Base-by-base conservation (phyloP, 108 stramenopile genomes). In the Nitzschia sp. region DNA sequence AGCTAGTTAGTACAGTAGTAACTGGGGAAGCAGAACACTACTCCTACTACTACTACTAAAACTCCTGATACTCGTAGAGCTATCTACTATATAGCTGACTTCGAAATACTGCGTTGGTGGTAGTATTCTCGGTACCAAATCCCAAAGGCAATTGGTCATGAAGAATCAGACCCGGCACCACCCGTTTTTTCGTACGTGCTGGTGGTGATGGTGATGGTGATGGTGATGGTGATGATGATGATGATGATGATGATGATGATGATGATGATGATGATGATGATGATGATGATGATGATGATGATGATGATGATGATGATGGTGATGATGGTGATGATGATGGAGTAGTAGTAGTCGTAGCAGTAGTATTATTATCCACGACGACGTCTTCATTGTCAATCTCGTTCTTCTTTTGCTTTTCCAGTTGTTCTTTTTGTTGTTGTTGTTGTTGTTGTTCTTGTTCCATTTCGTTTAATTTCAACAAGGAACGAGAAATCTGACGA, bases 81-180 rank as follows among this genome's bases (percentile, higher is more conserved):
- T n/a, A n/a, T n/a, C n/a, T n/a, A n/a, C n/a, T n/a, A n/a, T 57
- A 60, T 35, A 60, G 36, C n/a, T 60, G 59, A 60, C 59, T 60
- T 34, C 52, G 44, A 62, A 68, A 75, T 30, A 75, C 22, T 19
- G 66, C 63, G 26, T 75, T 66, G 47, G 65, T 75, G 19, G 44
- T 68, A 4, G 27, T 32, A 21, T 46, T 58, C n/a, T n/a, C n/a
- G 15, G 33, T 34, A 17, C 36, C 69, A 50, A 78, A 78, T 48
- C 77, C 77, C 13, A 78, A 23, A 22, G 55, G 57, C 1, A 72
- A 46, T 22, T 62, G 38, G 27, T 64, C 53, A 30, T 60, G 61
- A 45, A 48, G 47, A 34, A 72, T 68, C 44, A 66, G 31, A 27
- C 70, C 41, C 13, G 38, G 38, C 38, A 41, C 13, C 38, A 41